A percentile compares a stretch with the other conserved stretches of the same genome.
phyloP scores from a whole-genome alignment of 306 rosid genomes.

The Lithocarpus polystachyus region DNA sequence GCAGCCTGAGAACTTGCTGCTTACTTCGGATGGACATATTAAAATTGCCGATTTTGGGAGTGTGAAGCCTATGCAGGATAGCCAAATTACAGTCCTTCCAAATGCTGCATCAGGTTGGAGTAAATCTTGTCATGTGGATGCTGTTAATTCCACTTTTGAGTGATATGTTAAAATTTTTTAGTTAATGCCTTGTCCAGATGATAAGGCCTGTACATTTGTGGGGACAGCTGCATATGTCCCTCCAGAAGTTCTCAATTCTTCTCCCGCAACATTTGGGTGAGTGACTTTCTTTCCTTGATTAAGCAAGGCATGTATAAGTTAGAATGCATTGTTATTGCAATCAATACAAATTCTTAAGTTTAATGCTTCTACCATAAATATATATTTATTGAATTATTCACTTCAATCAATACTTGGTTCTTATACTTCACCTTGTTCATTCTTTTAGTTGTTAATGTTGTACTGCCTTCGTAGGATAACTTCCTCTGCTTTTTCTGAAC shows the following conservation, averaged over 20 bases:
- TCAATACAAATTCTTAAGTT: not conserved
- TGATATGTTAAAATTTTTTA: conserved; percentile 17
- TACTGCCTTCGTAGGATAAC: conserved; percentile 20
- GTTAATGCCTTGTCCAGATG: conserved; percentile 47
- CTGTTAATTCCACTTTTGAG: conserved; percentile 13
- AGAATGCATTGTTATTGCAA: not conserved
- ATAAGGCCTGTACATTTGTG: conserved; percentile 98
- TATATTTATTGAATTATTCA: conserved; percentile 2
- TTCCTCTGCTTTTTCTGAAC: conserved; percentile 23
- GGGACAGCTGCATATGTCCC: conserved; percentile 99
- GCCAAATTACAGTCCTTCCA: conserved; percentile 94
- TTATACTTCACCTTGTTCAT: not conserved
- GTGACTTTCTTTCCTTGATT: conserved; percentile 2
- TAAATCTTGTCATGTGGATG: conserved; percentile 14
- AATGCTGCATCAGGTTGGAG: conserved; percentile 90
- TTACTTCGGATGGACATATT: conserved; percentile 84
- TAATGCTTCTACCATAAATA: conserved; percentile 10
- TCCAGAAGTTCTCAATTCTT: conserved; percentile 99
- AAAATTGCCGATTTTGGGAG: conserved; percentile 99
- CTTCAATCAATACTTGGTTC: conserved; percentile 5
- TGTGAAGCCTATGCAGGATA: conserved; percentile 96
- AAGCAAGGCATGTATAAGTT: not conserved
- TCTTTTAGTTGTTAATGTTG: not conserved
- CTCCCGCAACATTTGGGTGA: conserved; percentile 99
- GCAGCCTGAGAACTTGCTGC: conserved; percentile 98